Conservation (phyloP, 805 yeast genomes). For the Monosporozyma unispora region DNA sequence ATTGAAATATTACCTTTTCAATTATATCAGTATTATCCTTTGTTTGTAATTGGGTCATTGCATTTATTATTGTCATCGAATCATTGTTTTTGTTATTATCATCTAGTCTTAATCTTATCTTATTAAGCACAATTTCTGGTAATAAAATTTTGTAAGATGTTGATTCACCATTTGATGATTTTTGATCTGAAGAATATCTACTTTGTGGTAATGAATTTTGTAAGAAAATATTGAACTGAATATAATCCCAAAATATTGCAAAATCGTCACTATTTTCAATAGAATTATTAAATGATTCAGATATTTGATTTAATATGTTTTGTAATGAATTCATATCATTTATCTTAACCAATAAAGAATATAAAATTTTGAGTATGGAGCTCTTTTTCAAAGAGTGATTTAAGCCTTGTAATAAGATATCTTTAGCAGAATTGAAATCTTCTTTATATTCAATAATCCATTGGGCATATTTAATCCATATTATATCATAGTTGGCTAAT, state of each 20-base stretch:
- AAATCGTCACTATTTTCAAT: conserved; percentile 20
- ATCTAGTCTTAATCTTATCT: conserved; percentile 15
- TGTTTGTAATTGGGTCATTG: conserved; percentile 18
- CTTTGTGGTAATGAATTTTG: conserved; percentile 9
- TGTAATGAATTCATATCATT: conserved; percentile 16
- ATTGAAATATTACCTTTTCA: conserved; percentile 18
- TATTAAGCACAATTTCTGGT: conserved; percentile 9
- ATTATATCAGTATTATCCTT: conserved; percentile 16
- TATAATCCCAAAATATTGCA: conserved; percentile 25
- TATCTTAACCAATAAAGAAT: conserved; percentile 13
- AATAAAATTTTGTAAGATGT: conserved; percentile 3
- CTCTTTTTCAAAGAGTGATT: conserved; percentile 17
- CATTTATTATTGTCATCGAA: conserved; percentile 14
- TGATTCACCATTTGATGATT: not conserved
- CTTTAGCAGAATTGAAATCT: conserved; percentile 19
- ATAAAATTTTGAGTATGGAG: conserved; percentile 16
- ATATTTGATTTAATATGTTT: conserved; percentile 9
- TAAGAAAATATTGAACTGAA: conserved; percentile 21
- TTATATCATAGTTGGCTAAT: conserved; percentile 23
- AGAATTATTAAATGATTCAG: conserved; percentile 10
- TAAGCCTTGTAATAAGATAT: conserved; percentile 17
- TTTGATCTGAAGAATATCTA: conserved; percentile 14
- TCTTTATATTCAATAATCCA: conserved; percentile 21
- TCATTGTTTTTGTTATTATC: conserved; percentile 10
- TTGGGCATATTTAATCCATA: conserved; percentile 27